These are phyloP conservation scores for Colletotrichum spaethianum DNA, from an alignment of 2,329 filamentous ascomycete species.

Conservation along the genomic window DNA sequence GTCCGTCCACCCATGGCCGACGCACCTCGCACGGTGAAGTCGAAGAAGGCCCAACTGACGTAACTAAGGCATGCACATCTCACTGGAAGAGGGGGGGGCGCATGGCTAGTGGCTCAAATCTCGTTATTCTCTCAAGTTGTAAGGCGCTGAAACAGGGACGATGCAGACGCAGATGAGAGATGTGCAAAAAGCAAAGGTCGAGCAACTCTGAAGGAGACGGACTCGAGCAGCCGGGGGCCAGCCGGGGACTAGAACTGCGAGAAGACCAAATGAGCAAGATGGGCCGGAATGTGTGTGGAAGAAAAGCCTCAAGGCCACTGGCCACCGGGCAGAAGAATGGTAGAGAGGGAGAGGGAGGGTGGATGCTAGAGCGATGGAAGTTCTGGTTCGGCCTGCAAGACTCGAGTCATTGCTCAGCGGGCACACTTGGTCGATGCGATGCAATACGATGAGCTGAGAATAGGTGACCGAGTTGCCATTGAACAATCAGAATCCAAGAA, in stretches of 20 bases:
- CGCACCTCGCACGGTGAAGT: constrained; percentile 13
- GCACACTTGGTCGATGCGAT: not conserved
- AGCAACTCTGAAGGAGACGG: constrained; percentile 32
- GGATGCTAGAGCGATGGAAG: not conserved
- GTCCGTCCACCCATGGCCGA: constrained; percentile 4
- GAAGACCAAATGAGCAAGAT: constrained; percentile 32
- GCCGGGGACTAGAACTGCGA: constrained; percentile 33
- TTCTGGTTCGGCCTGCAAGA: not conserved
- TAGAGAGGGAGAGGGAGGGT: constrained; percentile 1
- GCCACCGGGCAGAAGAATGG: not conserved
- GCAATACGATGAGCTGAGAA: not conserved
- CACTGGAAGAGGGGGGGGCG: not conserved
- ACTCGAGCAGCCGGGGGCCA: constrained; percentile 15
- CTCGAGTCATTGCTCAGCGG: not conserved
- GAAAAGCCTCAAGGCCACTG: constrained; percentile 13
- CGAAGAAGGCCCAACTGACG: constrained; percentile 23
- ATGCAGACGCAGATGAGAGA: constrained; percentile 37
- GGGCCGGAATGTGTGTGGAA: constrained; percentile 30
- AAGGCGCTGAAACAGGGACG: constrained; percentile 39
- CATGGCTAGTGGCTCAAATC: constrained; percentile 28
- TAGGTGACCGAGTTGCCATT: not conserved
- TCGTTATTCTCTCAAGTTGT: constrained; percentile 6
- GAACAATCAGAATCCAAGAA: not conserved
- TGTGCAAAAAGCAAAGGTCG: constrained; percentile 39
- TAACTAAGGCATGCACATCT: constrained; percentile 36